Base-by-base conservation (phyloP, 106 monocot species). In the Dendrobium nobile region DNA sequence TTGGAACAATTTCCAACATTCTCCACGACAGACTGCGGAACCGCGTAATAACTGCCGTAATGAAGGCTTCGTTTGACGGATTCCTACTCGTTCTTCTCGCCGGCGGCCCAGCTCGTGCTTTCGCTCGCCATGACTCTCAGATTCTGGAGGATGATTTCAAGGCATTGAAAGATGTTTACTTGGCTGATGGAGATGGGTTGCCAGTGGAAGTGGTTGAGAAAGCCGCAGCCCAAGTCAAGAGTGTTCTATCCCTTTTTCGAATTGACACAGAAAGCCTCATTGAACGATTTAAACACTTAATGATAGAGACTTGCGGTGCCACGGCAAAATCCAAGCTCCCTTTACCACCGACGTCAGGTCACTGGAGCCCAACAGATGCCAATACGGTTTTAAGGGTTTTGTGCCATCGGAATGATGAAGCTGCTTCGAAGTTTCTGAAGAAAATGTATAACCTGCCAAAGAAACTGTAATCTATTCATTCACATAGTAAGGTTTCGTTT, bases 371-470 rank as follows among this genome's bases (percentile, higher is more conserved):
- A 0, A 84, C 81, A 41, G 97, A 97, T 9, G 80, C 94, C 43
- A 97, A 97, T 76, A 97, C 97, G 17, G 64, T 97, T 47, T 77
- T 97, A 51, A 82, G 94, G 47, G 88, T 97, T 81, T 79, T 97
- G 19, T 97, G 97, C 75, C 83, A 97, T 73, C 80, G 97, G 72
- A 84, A 92, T 59, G 97, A 97, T 40, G 94, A 94, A 72, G 75
- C 88, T 47, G 94, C 97, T 59, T 91, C 97, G 10, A 94, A 84
- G 75, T 97, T 90, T 77, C 87, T 97, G 4, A 97, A 97, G 90
- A 94, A 94, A 88, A 92, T 89, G 19, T 97, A 97, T 20, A 82
- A 84, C 73, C 89, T 97, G 31, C 97, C 94, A 15, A 97, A 97
- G 83, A 97, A 97, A 85, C 82, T 92, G 4, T 92, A 80, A 80